These are phyloP conservation scores for Diospyros lotus DNA, from an alignment of 148 eudicot genomes.

Conservation along the genomic window DNA sequence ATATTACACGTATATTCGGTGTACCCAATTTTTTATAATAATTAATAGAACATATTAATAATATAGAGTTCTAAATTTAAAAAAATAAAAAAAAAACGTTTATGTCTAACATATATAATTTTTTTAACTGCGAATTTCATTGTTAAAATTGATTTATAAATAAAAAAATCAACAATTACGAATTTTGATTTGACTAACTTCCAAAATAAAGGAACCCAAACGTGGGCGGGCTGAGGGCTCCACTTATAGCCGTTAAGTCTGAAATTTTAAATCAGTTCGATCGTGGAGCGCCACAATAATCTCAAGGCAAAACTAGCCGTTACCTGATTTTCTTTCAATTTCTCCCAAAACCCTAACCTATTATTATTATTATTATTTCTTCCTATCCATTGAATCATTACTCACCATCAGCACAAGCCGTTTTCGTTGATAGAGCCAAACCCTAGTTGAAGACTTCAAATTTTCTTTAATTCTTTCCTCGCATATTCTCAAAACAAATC, in stretches of 20 bases:
- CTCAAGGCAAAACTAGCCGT: conserved; percentile 24
- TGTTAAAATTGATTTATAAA: not conserved
- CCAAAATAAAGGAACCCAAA: too few species aligned
- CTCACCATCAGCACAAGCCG: not conserved
- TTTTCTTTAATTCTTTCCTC: not conserved
- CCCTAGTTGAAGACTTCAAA: not conserved
- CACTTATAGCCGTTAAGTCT: conserved; percentile 3
- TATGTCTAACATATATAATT: too few species aligned
- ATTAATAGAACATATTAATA: not conserved
- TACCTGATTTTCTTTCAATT: conserved; percentile 8
- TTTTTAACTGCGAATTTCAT: not conserved
- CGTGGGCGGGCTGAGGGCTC: not conserved
- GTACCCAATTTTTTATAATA: too few species aligned
- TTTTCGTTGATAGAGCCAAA: not conserved
- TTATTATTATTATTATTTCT: not conserved
- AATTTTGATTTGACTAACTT: too few species aligned
- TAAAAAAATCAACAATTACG: too few species aligned
- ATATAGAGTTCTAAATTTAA: not conserved
- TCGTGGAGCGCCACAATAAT: conserved; percentile 15
- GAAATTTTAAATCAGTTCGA: conserved; percentile 10
- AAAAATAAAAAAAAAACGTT: not conserved
- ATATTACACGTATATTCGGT: too few species aligned
- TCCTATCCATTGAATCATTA: not conserved
- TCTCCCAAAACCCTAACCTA: not conserved
- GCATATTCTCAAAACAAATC: not conserved